phyloP scores from a whole-genome alignment of 495 filamentous ascomycete species.

The Cercophora samala region DNA sequence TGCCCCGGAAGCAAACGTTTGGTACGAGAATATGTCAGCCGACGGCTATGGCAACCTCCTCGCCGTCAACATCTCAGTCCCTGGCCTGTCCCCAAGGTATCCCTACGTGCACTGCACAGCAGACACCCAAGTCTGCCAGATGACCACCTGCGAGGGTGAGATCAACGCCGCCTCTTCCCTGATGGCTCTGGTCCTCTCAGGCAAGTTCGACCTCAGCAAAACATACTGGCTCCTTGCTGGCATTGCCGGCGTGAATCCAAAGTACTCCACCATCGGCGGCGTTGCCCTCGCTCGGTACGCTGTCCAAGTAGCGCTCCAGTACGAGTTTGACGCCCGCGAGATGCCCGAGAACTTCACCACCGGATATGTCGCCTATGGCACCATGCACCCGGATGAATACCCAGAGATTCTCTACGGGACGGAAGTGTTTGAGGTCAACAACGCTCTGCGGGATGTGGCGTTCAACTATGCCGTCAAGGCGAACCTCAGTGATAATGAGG shows the following conservation, averaged over 20 bases:
- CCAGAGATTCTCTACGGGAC: slow-evolving; percentile 67
- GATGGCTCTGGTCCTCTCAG: slow-evolving; percentile 55
- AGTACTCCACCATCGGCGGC: slow-evolving; percentile 57
- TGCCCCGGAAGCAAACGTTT: slow-evolving; percentile 60
- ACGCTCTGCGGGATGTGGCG: slow-evolving; percentile 55
- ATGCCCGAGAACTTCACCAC: slow-evolving; percentile 62
- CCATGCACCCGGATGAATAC: slow-evolving; percentile 53
- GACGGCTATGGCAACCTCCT: slow-evolving; percentile 49
- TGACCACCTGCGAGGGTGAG: slow-evolving; percentile 57
- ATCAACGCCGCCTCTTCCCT: slow-evolving; percentile 72
- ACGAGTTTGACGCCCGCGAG: slow-evolving; percentile 70
- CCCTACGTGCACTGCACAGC: slow-evolving; percentile 62
- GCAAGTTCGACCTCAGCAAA: slow-evolving; percentile 59
- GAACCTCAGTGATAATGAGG: slow-evolving; percentile 52
- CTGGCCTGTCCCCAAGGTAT: slow-evolving; percentile 63
- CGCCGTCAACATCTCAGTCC: slow-evolving; percentile 62
- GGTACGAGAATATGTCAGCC: slow-evolving; percentile 58
- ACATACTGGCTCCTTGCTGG: slow-evolving; percentile 72
- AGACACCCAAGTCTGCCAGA: slow-evolving; percentile 57
- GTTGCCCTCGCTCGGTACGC: slow-evolving; percentile 67
- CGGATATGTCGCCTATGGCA: slow-evolving; percentile 64
- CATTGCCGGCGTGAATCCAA: slow-evolving; percentile 70
- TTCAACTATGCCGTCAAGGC: slow-evolving; percentile 55
- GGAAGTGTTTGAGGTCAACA: slow-evolving; percentile 73
- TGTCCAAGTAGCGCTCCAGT: slow-evolving; percentile 69